phyloP scores from a whole-genome alignment of 345 rosid species.

The Salix viminalis region DNA sequence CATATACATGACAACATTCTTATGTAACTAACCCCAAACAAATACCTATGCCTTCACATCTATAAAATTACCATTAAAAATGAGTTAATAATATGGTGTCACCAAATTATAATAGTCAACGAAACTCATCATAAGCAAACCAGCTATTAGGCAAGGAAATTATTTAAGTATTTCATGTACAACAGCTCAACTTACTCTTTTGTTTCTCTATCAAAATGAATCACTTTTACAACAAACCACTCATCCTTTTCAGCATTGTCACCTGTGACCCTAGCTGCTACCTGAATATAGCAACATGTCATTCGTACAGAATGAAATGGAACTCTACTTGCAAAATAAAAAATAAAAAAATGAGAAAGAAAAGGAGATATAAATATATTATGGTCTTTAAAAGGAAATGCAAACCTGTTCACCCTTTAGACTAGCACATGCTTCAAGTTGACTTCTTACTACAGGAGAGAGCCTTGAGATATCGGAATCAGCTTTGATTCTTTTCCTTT shows the following conservation, averaged over 20 bases:
- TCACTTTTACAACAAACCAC: conserved; percentile 92
- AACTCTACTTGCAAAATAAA: conserved; percentile 4
- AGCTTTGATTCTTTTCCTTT: conserved; percentile 63
- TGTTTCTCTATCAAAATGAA: conserved; percentile 80
- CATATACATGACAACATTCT: no score
- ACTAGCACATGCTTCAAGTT: conserved; percentile 62
- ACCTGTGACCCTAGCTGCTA: conserved; percentile 80
- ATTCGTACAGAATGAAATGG: conserved; percentile 4
- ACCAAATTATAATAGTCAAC: no score
- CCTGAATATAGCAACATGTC: conserved; percentile 41
- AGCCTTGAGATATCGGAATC: conserved; percentile 69
- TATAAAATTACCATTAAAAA: no score
- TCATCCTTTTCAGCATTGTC: conserved; percentile 86
- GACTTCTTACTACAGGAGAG: conserved; percentile 60
- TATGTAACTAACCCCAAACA: no score
- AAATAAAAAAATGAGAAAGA: background rate
- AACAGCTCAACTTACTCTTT: conserved; percentile 63
- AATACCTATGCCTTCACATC: no score
- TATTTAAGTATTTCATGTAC: background rate
- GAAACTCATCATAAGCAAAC: no score
- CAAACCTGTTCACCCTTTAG: conserved; percentile 89
- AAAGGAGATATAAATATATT: background rate
- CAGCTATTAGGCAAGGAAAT: background rate
- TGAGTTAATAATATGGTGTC: no score
- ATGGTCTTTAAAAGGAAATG: background rate